Base-by-base conservation (phyloP, 1,284 basidiomycete species). In the Microbotryum violaceum region DNA sequence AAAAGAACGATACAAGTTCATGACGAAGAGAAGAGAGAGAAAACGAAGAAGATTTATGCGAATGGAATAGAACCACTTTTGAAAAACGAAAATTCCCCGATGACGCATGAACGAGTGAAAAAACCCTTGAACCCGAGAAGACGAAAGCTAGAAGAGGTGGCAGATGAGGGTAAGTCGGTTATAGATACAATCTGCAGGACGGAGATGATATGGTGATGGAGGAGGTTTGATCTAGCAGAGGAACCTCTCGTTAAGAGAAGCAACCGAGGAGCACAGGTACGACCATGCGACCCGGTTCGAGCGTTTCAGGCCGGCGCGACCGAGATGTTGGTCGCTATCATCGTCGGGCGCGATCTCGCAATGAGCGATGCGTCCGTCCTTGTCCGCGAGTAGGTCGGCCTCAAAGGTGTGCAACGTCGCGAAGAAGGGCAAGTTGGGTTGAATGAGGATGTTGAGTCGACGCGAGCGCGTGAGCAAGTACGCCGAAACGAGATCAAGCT, bases 391-490 rank as follows among this genome's bases (percentile, higher is more conserved):
- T 16, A 72, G 62, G 3, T 64, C 55, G 18, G 61, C 69, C 54
- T 72, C 71, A 57, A 60, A 72, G 20, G 66, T 63, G 57, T 71
- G 70, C 6, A 72, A 64, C 2, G 70, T 62, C 44, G 67, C 67
- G 62, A 71, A 66, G 64, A 72, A 72, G 1, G 70, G 69, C 5
- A 72, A 55, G 55, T 70, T 72, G 21, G 71, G 71, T 64, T 72
- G 67, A 61, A 72, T 70, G 59, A 72, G 66, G 53, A 72, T 71
- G 60, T 72, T 72, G 53, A 72, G 62, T 10, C 71, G 58, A 7
- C 70, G 53, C 42, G 87, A 89, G 60, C 91, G 85, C 47, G 91
- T 89, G 65, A 92, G 83, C 68, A 97, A 81, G 77, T 97, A 97
- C 27, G 91, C 89, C 72, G 93, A 90, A 66, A 93, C 89, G 58